phyloP scores from a whole-genome alignment of 73 alveolate species.

The Paramecium primaurelia region DNA sequence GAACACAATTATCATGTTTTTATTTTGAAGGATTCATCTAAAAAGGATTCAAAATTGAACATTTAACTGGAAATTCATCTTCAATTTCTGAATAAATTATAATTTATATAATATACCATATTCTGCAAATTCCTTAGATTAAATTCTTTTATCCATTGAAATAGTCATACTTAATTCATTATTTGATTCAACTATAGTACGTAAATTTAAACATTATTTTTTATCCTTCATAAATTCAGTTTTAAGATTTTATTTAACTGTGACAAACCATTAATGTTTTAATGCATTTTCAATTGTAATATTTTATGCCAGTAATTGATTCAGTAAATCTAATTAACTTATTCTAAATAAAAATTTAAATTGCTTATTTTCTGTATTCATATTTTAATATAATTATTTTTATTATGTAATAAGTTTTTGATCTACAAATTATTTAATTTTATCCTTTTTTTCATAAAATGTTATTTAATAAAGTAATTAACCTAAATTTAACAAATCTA shows the following conservation, averaged over 20 bases:
- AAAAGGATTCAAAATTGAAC: background rate
- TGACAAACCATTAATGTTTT: background rate
- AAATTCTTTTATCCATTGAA: background rate
- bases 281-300: background rate
- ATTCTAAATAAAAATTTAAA: background rate
- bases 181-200: background rate
- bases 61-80: background rate
- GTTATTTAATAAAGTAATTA: constrained; percentile 3
- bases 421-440: background rate
- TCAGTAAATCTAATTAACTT: background rate
- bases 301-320: background rate
- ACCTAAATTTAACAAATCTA: background rate
- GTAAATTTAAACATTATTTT: background rate
- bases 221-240: background rate
- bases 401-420: background rate
- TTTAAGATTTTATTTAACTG: background rate
- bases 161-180: background rate
- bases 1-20: background rate
- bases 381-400: background rate
- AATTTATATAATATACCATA: background rate
- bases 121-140: background rate
- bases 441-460: background rate
- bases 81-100: background rate
- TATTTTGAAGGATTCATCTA: background rate
- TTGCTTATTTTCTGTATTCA: background rate